Evolutionary conservation across 2,329 filamentous ascomycete species (phyloP), one percentile per base, ranked within the genome.

Genomic region (Alternaria triticimaculans): DNA sequence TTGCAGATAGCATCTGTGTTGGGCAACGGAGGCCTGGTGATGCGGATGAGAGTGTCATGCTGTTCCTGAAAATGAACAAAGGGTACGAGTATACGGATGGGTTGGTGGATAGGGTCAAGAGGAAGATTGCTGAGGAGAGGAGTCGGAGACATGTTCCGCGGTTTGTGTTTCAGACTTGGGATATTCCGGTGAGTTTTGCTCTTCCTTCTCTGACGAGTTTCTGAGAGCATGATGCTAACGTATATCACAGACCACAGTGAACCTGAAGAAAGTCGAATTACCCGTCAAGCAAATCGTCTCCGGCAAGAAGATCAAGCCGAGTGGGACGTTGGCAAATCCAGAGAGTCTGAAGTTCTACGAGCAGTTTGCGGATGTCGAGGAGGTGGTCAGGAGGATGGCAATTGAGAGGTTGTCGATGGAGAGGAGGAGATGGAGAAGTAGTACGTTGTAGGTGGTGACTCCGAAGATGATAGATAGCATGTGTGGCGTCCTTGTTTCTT

Each of bases 281-380:
- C 92, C 92, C 0, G 90, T 96, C 28, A 96, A 96, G 81, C 90
- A 92, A 74, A 96, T 96, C 66, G 89, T 96, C 1, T 93, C 88
- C 0, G 92, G 92, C 0, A 88, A 89, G 70, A 87, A 82, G 23
- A 87, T 96, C 75, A 93, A 91, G 79, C 87, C 92, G 0, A 92
- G 90, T 53, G 92, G 92, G 2, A 95, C 92, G 5, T 79, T 96
- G 72, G 80, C 91, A 57, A 96, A 96, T 73, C 92, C 92, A 0
- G 81, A 90, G 72, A 92, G 90, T 67, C 79, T 96, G 62, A 85
- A 93, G 30, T 95, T 86, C 73, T 96, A 93, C 74, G 94, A 96
- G 71, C 89, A 88, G 73, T 96, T 95, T 80, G 90, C 89, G 6
- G 88, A 89, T 75, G 86, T 92, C 0, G 91, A 93, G 76, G 86